A percentile compares a stretch with the other conserved stretches of the same genome.
phyloP scores from a whole-genome alignment of 768 basidiomycete genomes.

The Pisolithus orientalis region DNA sequence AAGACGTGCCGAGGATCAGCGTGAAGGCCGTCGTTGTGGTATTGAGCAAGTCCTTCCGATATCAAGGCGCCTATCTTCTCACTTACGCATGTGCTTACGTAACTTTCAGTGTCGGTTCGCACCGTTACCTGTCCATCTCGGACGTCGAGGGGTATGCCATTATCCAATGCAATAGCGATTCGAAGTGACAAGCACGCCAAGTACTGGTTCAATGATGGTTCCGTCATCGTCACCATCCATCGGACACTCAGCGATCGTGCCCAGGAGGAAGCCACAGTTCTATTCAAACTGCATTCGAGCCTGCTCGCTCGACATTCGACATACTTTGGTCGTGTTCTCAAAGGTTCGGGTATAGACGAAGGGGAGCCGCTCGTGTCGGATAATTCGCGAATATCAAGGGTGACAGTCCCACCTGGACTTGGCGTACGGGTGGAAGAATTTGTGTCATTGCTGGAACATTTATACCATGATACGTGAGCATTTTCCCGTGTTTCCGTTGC shows the following conservation, averaged over 20 bases:
- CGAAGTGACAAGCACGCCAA: slow-evolving; percentile 32
- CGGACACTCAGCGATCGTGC: slow-evolving; percentile 6
- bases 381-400: slow-evolving; percentile 9
- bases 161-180: background rate
- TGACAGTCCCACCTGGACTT: slow-evolving; percentile 31
- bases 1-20: no score
- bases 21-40: no score
- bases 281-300: slow-evolving; percentile 53
- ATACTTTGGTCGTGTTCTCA: slow-evolving; percentile 7
- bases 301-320: slow-evolving; percentile 49
- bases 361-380: background rate
- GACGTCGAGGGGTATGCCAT: background rate
- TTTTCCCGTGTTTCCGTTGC: background rate
- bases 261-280: slow-evolving; percentile 10
- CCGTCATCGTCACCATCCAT: slow-evolving; percentile 43
- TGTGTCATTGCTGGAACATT: slow-evolving; percentile 49
- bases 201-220: slow-evolving; percentile 68
- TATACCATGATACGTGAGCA: slow-evolving; percentile 66
- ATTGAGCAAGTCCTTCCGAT: no score
- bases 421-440: slow-evolving; percentile 42
- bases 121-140: background rate
- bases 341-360: no score
- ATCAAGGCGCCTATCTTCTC: no score
- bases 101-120: no score
- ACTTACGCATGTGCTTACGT: no score